Conservation (phyloP, 1,139 yeast genomes). For the Candida pseudocylindracea region DNA sequence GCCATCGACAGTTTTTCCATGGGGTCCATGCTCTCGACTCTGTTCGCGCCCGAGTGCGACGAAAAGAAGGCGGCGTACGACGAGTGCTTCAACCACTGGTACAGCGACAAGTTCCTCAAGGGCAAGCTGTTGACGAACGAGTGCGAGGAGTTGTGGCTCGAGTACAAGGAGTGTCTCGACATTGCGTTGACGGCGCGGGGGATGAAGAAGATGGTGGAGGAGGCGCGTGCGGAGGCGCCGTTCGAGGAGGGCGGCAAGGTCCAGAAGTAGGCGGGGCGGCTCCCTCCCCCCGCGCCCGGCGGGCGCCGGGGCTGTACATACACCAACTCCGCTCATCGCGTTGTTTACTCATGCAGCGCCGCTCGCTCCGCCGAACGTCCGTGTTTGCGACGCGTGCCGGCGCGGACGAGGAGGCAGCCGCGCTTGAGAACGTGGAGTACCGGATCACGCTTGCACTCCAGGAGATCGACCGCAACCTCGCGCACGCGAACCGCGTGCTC, state of each 20-base stretch:
- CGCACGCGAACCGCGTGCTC: slow-evolving; percentile 39
- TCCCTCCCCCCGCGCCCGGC: no score
- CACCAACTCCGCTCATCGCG: no score
- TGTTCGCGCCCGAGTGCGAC: slow-evolving; percentile 95
- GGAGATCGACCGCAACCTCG: slow-evolving; percentile 53
- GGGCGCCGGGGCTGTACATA: no score
- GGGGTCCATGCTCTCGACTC: slow-evolving; percentile 77
- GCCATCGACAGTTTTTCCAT: slow-evolving; percentile 10
- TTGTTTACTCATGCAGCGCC: no score
- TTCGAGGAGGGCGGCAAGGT: slow-evolving; percentile 11
- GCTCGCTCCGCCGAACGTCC: no score
- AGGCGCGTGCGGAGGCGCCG: slow-evolving; percentile 83
- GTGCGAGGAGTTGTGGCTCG: slow-evolving; percentile 77
- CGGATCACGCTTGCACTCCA: slow-evolving; percentile 62
- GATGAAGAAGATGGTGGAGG: slow-evolving; percentile 68
- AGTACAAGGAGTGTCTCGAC: slow-evolving; percentile 70
- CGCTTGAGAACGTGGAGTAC: slow-evolving; percentile 55
- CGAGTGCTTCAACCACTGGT: slow-evolving; percentile 87
- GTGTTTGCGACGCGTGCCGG: slow-evolving; percentile 1
- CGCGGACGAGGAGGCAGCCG: slow-evolving; percentile 6
- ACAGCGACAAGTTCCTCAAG: slow-evolving; percentile 66
- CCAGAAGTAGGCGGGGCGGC: no score
- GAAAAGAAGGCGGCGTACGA: slow-evolving; percentile 70
- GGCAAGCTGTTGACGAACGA: slow-evolving; percentile 63
- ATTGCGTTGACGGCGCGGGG: slow-evolving; percentile 49